Percentiles rank a stretch among this genome's conserved stretches.
phyloP scores from a whole-genome alignment of 495 filamentous ascomycete species.

The Hypoxylon intermedium region DNA sequence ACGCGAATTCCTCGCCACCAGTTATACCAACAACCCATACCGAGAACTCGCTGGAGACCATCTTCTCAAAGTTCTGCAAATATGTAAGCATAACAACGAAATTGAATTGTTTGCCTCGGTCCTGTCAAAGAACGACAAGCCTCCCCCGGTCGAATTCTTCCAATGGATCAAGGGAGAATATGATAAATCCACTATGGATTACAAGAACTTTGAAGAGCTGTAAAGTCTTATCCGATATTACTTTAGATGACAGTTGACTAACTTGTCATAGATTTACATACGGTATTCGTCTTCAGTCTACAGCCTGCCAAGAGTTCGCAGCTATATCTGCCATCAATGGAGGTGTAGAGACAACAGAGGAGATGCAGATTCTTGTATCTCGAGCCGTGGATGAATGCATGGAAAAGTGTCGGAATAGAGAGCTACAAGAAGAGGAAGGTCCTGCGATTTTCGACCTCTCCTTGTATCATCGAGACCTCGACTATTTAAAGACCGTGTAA shows the following conservation, averaged over 20 bases:
- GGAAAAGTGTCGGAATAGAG: neutral
- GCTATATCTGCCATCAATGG: neutral
- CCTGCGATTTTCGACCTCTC: constrained; percentile 3
- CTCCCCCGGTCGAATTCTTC: constrained; percentile 4
- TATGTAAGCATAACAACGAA: neutral
- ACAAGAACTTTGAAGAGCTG: neutral
- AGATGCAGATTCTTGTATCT: neutral
- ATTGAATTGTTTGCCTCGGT: neutral
- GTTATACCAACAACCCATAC: neutral
- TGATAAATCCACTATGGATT: too few species aligned
- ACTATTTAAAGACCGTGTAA: constrained; percentile 7
- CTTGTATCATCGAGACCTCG: neutral
- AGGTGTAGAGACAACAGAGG: neutral
- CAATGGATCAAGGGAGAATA: constrained; percentile 4
- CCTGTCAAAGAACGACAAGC: neutral
- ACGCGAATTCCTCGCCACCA: neutral
- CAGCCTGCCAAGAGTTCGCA: neutral
- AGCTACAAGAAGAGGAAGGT: neutral
- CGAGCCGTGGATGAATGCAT: neutral
- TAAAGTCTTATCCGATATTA: neutral
- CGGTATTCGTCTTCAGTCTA: neutral
- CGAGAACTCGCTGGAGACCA: neutral
- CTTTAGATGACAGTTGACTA: neutral
- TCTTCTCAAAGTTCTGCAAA: neutral
- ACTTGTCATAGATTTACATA: constrained; percentile 1